Evolutionary conservation across 176 grass and related monocot species (phyloP), one percentile per base, ranked within the genome.

Genomic region (Cocos nucifera): DNA sequence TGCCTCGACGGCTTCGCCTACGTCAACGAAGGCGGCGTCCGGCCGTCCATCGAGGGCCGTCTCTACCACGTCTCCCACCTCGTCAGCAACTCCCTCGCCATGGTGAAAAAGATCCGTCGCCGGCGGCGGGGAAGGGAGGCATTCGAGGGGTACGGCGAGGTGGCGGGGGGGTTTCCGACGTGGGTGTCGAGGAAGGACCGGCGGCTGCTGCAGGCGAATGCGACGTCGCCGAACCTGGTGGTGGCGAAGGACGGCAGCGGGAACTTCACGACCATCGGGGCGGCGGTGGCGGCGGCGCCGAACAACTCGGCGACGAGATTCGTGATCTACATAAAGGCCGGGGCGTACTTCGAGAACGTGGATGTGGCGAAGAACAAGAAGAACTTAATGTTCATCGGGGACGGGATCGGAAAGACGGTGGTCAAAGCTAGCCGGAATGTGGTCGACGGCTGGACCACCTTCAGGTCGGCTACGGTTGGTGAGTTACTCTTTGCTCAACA

Each of bases 241-340:
- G 90, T 89, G 82, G 86, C 82, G 8, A 71, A 79, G 71, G 82
- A 89, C 56, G 86, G 83, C 29, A 89, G 77, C 58, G 90, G 90
- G 0, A 59, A 59, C 0, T 95, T 71, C 74, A 86, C 77, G 50
- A 95, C 85, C 15, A 66, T 95, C 50, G 52, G 73, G 10, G 86
- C 65, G 1, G 90, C 90, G 15, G 86, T 89, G 24, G 86, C 79
- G 17, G 90, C 90, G 14, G 86, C 83, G 28, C 90, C 86, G n/a
- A 26, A 16, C 8, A 79, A 81, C 22, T 79, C 63, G 29, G 50
- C 64, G 59, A 76, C 58, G 61, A 73, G 80, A 63, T 77, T 79
- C 62, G 86, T 95, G 69, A 95, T 95, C 48, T 76, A 95, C 74
- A 86, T 95, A 58, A 95, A 95, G 73, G 86, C 83, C 1, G 90